Evolutionary conservation across 2,329 filamentous ascomycete species (phyloP).

Genomic region (Cercospora berteroae): DNA sequence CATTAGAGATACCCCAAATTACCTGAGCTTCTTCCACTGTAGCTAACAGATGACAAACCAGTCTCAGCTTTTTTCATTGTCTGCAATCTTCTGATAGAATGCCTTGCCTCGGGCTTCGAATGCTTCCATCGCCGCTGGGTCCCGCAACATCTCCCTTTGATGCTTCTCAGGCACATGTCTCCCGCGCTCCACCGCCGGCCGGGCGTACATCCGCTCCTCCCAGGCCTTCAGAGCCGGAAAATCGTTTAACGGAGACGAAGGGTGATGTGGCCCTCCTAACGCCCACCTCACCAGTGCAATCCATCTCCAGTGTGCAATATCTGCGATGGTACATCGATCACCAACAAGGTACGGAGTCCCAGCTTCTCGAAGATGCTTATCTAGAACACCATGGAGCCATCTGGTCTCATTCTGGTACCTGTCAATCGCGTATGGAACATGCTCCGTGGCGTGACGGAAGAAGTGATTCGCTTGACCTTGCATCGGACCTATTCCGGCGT

Average conservation of each 20-base stretch:
- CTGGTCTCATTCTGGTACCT: conserved; percentile 80
- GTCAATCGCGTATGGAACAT: conserved; percentile 76
- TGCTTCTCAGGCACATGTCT: conserved; percentile 64
- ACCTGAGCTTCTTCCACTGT: not conserved
- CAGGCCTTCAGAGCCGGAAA: conserved; percentile 75
- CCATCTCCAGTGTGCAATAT: conserved; percentile 80
- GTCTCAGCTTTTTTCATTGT: conserved; percentile 41
- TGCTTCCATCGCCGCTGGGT: conserved; percentile 57
- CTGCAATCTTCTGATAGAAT: conserved; percentile 63
- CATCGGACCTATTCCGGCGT: conserved; percentile 56
- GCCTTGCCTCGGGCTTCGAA: conserved; percentile 60
- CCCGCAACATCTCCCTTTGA: conserved; percentile 58
- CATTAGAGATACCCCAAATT: not conserved
- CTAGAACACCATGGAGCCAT: conserved; percentile 73
- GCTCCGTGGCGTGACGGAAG: conserved; percentile 67
- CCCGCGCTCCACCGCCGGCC: conserved; percentile 72
- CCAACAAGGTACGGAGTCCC: conserved; percentile 57
- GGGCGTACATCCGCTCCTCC: conserved; percentile 66
- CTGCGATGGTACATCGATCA: conserved; percentile 64
- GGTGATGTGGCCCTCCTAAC: conserved; percentile 53
- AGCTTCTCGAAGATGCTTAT: conserved; percentile 61
- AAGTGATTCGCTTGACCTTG: conserved; percentile 53
- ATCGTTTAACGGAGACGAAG: conserved; percentile 54
- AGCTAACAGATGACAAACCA: not conserved
- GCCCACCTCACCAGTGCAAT: conserved; percentile 59